Evolutionary conservation across 345 rosid genomes (phyloP), one percentile per base, ranked within the genome.

Genomic region (Erucastrum elatum): DNA sequence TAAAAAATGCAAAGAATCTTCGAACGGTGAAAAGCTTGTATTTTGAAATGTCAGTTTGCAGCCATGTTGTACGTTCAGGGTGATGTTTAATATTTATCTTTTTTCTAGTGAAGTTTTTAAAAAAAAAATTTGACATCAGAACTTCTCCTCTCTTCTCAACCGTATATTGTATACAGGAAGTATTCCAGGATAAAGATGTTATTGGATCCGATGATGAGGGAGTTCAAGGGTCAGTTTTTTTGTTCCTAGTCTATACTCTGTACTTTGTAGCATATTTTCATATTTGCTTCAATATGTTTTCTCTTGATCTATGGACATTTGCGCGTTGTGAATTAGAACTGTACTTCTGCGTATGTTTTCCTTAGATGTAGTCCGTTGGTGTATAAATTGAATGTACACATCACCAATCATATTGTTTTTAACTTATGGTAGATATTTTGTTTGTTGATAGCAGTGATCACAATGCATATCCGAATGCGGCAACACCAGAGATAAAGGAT

Each of bases 111-210:
- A 60, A 78, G 46, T 4, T 66, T 66, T 9, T 4, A 4, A 33
- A 33, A 33, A 26, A 1, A 41, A n/a, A 59, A 46, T 72, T 44
- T 25, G 15, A 51, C 44, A 33, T 17, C 0, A 1, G 35, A 49
- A 51, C 70, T 68, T 73, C 25, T 75, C 56, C 34, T 49, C 77
- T 58, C 27, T 60, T 76, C 67, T 63, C 53, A 51, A 72, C 44
- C 33, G 17, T 75, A 76, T 64, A 26, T 72, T 79, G 66, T 37
- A 51, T 78, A 71, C 90, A 93, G 99, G 97, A 90, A 15, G 78
- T 91, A 70, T 86, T 89, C 81, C 85, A 84, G 49, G 90, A 86
- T 80, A 93, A 86, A 84, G 85, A 70, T 78, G 81, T 77, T 53
- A 79, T 80, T 58, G 75, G 77, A 35, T 69, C 84, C 16, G 83